Conservation (phyloP, 176 grass and related monocot species). For the Juncus inflexus region DNA sequence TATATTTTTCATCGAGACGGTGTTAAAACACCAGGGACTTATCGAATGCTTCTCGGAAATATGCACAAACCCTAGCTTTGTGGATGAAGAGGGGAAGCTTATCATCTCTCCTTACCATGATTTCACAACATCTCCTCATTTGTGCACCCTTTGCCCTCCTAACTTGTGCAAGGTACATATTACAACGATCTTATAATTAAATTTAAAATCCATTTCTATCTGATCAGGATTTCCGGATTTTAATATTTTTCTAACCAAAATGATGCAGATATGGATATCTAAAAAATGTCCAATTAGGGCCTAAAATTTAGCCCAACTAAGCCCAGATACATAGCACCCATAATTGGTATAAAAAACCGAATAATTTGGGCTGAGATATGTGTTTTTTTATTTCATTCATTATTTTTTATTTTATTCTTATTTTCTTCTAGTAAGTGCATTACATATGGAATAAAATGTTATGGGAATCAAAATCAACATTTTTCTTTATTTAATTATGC, state of each 20-base stretch:
- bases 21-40: conserved; percentile 33
- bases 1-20: conserved; percentile 36
- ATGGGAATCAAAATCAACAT: too few species aligned
- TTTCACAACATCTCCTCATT: conserved; percentile 24
- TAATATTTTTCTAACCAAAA: too few species aligned
- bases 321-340: not conserved
- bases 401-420: too few species aligned
- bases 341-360: too few species aligned
- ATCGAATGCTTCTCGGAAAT: conserved; percentile 34
- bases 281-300: not conserved
- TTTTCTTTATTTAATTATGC: not conserved
- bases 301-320: not conserved
- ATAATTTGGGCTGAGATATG: too few species aligned
- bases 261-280: too few species aligned
- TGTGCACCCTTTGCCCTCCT: conserved; percentile 38
- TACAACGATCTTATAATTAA: not conserved
- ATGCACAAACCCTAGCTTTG: conserved; percentile 34
- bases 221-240: too few species aligned
- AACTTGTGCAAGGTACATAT: conserved; percentile 40
- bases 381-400: too few species aligned
- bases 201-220: too few species aligned
- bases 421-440: too few species aligned
- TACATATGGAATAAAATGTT: too few species aligned
- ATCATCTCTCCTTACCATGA: conserved; percentile 32
- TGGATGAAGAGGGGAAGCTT: conserved; percentile 29